Conservation (phyloP, 306 rosid genomes). For the Lupinus albus region DNA sequence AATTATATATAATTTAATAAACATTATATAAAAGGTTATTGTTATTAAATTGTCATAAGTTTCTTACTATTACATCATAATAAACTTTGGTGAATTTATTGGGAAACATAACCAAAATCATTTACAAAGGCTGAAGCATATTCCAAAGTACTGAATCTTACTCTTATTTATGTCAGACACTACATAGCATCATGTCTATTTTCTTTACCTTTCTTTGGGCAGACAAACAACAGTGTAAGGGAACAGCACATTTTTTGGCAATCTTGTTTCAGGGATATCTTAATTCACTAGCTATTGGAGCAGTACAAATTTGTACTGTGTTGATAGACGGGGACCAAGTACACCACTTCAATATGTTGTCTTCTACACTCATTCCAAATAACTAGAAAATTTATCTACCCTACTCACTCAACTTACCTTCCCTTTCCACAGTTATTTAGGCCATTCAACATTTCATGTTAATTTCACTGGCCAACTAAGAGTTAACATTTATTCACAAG, state of each 20-base stretch:
- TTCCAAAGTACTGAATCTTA: constrained; percentile 41
- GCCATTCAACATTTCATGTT: not conserved
- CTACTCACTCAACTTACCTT: not conserved
- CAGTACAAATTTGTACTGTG: constrained; percentile 40
- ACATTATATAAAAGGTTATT: too few relatives aligned
- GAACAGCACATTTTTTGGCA: constrained; percentile 50
- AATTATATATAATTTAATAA: too few relatives aligned
- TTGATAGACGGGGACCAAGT: constrained; percentile 45
- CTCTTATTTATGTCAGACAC: constrained; percentile 45
- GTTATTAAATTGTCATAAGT: too few relatives aligned
- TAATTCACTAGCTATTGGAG: constrained; percentile 44
- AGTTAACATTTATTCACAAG: constrained; percentile 1
- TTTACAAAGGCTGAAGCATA: constrained; percentile 38
- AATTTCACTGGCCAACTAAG: too few relatives aligned
- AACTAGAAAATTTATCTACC: constrained; percentile 28
- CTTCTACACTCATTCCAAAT: constrained; percentile 36
- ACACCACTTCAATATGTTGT: constrained; percentile 39
- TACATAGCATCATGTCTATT: constrained; percentile 46
- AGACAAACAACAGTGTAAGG: constrained; percentile 53
- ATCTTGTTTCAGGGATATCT: constrained; percentile 44
- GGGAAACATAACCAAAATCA: constrained; percentile 32
- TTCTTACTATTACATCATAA: too few relatives aligned
- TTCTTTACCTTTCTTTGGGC: constrained; percentile 48
- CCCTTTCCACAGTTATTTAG: not conserved
- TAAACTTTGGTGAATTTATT: constrained; percentile 25